Evolutionary conservation across 2,329 filamentous ascomycete species (phyloP).

Genomic region (Ramichloridium luteum): DNA sequence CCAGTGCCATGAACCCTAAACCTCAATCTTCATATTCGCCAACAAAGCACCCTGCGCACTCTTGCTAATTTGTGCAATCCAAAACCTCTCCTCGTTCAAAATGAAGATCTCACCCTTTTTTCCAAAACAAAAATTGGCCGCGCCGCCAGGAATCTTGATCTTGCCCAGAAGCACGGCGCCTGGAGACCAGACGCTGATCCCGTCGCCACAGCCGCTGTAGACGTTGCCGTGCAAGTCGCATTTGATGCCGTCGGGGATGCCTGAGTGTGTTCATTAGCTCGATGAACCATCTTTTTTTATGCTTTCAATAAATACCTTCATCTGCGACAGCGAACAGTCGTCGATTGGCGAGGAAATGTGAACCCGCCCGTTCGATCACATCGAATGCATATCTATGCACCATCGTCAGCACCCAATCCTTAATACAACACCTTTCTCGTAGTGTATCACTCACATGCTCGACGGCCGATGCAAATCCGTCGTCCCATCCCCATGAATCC

Average conservation of each 20-base stretch:
- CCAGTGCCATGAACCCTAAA: no score
- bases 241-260: conserved; percentile 49
- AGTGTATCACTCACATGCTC: conserved; percentile 32
- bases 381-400: conserved; percentile 20
- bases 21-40: conserved; percentile 17
- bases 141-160: conserved; percentile 37
- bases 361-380: conserved; percentile 17
- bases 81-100: conserved; percentile 18
- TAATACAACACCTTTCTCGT: neutral
- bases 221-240: conserved; percentile 44
- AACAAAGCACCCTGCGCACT: conserved; percentile 17
- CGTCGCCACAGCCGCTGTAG: conserved; percentile 44
- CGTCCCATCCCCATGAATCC: conserved; percentile 30
- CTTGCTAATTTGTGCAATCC: conserved; percentile 13
- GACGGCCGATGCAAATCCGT: conserved; percentile 33
- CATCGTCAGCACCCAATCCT: conserved; percentile 1
- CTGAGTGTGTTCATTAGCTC: conserved; percentile 15
- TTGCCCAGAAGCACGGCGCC: conserved; percentile 43
- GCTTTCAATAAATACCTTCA: conserved; percentile 8
- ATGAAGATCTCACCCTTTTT: conserved; percentile 17
- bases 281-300: neutral
- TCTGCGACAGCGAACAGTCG: conserved; percentile 20
- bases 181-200: conserved; percentile 42
- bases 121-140: conserved; percentile 25
- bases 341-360: conserved; percentile 16